Base-by-base conservation (phyloP, 2,329 filamentous ascomycete genomes). In the Trichoderma brevicompactum region DNA sequence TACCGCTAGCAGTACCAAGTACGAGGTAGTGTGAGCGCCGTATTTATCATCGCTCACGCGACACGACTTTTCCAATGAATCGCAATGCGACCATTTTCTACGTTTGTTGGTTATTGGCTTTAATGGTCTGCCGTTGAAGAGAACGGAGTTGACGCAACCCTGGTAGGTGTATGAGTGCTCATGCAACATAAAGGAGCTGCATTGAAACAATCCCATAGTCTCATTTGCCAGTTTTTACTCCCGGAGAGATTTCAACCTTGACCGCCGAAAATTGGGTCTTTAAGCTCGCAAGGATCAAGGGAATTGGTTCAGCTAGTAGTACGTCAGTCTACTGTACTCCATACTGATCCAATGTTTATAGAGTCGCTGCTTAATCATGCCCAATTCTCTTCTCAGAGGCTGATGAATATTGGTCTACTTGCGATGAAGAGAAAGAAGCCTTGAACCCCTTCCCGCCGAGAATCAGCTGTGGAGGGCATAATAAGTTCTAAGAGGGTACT, bases 21-120 rank as follows among this genome's bases (percentile, higher is more conserved):
- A 28, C 23, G 2, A n/a, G n/a, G n/a, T 28, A 28, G 23, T 28
- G 23, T 28, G 23, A 28, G 23, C 23, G 23, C 10, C 23, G 34
- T 17, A 38, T 9, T 43, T 54, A 19, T n/a, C 32, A 40, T 34
- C 32, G 61, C 61, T 64, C 61, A 64, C 61, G 61, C 61, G 61
- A 55, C 61, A 64, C 34, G 58, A 52, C 13, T 12, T 41, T 12
- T 38, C 36, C 34, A 17, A 7, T 17, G 15, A n/a, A 17, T 32
- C 23, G 32, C 12, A 28, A 59, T 34, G 43, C 43, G 32, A 59
- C 43, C 5, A 43, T 19, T 15, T 10, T 15, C 3, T 23, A 4
- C 15, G 1, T 38, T 49, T n/a, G 2, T 49, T 5, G 32, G 9
- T 13, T 48, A 10, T 17, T n/a, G 7, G 28, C 34, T 32, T 10